A percentile compares a stretch with the other conserved stretches of the same genome.
Conservation (phyloP, 2,329 filamentous ascomycete genomes). For the Fusarium torulosum region DNA sequence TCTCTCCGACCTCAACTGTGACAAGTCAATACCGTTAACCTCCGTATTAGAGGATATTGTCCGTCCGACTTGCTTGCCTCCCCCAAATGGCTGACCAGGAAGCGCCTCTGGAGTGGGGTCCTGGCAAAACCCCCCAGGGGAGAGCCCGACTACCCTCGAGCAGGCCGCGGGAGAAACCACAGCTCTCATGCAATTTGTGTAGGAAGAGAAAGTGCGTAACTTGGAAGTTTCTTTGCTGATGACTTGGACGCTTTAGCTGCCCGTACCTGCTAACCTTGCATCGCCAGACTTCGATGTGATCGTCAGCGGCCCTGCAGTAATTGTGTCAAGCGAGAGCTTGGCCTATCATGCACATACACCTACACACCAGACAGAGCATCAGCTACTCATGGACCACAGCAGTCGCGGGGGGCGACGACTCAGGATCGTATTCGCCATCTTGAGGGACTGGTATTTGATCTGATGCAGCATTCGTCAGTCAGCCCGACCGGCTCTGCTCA, state of each 20-base stretch:
- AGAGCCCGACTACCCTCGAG: conserved; percentile 19
- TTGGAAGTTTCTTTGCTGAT: not conserved
- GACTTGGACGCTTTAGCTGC: not conserved
- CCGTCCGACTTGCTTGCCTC: not conserved
- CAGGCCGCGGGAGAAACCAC: conserved; percentile 13
- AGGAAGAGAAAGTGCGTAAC: conserved; percentile 19
- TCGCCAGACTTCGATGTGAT: conserved; percentile 21
- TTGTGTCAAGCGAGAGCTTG: conserved; percentile 17
- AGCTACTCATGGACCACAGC: no score
- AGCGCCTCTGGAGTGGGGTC: conserved; percentile 12
- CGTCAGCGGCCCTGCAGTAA: conserved; percentile 24
- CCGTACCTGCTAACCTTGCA: not conserved
- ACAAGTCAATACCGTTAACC: no score
- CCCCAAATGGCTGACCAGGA: conserved; percentile 11
- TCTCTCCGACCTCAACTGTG: not conserved
- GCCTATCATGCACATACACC: conserved; percentile 11
- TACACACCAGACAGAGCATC: not conserved
- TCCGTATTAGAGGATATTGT: no score
- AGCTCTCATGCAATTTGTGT: conserved; percentile 26
- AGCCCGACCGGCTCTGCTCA: not conserved
- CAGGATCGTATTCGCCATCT: conserved; percentile 38
- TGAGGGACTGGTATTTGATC: conserved; percentile 48
- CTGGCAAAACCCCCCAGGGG: conserved; percentile 15
- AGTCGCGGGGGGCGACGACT: not conserved
- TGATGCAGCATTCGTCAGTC: conserved; percentile 41